Conservation (phyloP, 116 monocot species). For the Papilionanthe hybrid region DNA sequence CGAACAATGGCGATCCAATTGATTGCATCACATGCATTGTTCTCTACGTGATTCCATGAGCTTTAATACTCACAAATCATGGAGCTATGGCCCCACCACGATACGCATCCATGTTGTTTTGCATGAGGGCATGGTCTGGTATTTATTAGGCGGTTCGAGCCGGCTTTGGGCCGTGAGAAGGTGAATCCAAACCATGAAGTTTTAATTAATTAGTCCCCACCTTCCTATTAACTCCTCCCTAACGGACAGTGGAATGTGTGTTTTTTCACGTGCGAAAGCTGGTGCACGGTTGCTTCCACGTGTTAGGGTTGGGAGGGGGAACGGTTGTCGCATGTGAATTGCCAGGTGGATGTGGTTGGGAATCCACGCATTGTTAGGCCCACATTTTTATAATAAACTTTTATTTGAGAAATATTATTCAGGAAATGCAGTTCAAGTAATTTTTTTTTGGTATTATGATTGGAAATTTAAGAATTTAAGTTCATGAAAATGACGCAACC, state of each 20-base stretch:
- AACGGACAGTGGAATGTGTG: neutral
- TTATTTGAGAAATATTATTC: no score
- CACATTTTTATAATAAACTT: no score
- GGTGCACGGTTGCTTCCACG: neutral
- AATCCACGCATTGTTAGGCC: no score
- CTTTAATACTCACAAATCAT: neutral
- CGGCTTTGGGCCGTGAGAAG: neutral
- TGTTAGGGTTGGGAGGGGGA: neutral
- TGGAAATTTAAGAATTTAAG: no score
- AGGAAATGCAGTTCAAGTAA: no score
- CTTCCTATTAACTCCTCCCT: neutral
- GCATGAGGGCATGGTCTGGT: neutral
- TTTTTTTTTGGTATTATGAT: no score
- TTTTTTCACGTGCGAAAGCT: neutral
- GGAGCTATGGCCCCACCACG: constrained; percentile 1
- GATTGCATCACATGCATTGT: neutral
- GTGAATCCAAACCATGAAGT: neutral
- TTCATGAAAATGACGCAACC: no score
- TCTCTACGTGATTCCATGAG: no score
- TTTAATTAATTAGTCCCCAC: neutral
- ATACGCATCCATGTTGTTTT: neutral
- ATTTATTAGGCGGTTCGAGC: neutral
- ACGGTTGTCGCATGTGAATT: neutral
- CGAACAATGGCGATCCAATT: neutral
- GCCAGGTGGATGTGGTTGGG: neutral